Percentiles rank a stretch among this genome's conserved stretches.
Evolutionary conservation across 371 early-diverging fungal genomes (phyloP).

Genomic region (Nematocida minor): DNA sequence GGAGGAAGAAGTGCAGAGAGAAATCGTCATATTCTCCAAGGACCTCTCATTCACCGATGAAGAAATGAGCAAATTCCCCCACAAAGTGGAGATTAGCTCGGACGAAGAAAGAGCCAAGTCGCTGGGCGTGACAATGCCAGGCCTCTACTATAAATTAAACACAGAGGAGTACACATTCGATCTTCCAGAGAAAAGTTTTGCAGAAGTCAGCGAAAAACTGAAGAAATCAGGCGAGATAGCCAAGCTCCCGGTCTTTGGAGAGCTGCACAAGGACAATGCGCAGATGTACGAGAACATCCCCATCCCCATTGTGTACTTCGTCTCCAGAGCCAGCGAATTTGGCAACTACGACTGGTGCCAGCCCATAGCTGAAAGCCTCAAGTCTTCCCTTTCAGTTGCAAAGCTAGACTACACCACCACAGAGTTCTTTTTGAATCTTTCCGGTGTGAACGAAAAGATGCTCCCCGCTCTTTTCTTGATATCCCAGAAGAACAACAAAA

Average conservation of each 20-base stretch:
- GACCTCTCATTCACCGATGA: neutral
- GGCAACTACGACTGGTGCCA: neutral
- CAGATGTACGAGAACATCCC: conserved; percentile 20
- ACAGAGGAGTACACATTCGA: neutral
- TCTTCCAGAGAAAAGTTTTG: neutral
- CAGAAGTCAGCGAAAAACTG: neutral
- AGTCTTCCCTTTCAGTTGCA: conserved; percentile 19
- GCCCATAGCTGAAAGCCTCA: neutral
- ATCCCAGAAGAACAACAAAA: neutral
- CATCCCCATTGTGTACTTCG: conserved; percentile 12
- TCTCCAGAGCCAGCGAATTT: neutral
- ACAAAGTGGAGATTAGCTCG: neutral
- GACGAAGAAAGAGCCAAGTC: conserved; percentile 13
- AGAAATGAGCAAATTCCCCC: neutral
- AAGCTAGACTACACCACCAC: conserved; percentile 33
- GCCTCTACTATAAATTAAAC: conserved; percentile 22
- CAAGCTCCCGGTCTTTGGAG: conserved; percentile 6
- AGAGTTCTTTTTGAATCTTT: conserved; percentile 30
- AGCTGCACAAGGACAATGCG: conserved; percentile 20
- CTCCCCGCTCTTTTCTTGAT: conserved; percentile 22
- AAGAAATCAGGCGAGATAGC: conserved; percentile 1
- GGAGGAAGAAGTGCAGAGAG: neutral
- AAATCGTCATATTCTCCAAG: conserved; percentile 12
- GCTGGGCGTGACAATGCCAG: conserved; percentile 14
- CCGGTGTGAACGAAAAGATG: conserved; percentile 15